phyloP scores from a whole-genome alignment of 208 protist genomes.

The Blastocrithidia nonstop region DNA sequence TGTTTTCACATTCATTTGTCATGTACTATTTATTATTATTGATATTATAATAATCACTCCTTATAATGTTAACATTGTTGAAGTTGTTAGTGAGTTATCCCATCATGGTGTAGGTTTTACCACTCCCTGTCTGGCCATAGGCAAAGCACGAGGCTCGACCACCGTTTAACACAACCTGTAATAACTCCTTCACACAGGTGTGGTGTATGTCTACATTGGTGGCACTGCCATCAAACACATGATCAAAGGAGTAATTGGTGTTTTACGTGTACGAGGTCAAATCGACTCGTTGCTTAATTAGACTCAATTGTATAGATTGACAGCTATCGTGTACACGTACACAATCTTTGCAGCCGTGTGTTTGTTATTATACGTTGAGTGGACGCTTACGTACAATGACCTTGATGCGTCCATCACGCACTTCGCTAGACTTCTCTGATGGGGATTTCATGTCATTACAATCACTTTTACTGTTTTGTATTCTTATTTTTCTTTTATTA shows the following conservation, averaged over 20 bases:
- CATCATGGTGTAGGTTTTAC: constrained; percentile 90
- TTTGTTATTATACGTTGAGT: constrained; percentile 8
- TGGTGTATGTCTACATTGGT: constrained; percentile 82
- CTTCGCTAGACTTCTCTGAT: constrained; percentile 2
- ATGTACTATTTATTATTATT: too few species aligned
- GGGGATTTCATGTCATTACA: not conserved
- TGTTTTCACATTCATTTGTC: too few species aligned
- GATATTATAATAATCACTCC: too few species aligned
- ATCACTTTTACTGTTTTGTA: too few species aligned
- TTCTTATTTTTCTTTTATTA: too few species aligned
- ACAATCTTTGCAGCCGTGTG: constrained; percentile 30
- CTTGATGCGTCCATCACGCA: constrained; percentile 48
- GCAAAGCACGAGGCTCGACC: constrained; percentile 91
- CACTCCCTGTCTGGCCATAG: constrained; percentile 86
- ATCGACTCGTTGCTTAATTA: constrained; percentile 85
- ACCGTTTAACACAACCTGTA: constrained; percentile 77
- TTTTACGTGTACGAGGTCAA: constrained; percentile 89
- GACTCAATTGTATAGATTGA: constrained; percentile 26
- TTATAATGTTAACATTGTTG: too few species aligned
- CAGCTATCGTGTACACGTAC: constrained; percentile 13
- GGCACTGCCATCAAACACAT: constrained; percentile 60
- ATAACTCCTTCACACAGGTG: constrained; percentile 47
- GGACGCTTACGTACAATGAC: constrained; percentile 83
- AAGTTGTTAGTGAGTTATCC: too few species aligned
- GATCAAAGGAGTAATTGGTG: constrained; percentile 91